Conservation (phyloP, 306 rosid species). For the Cicer yamashitae region DNA sequence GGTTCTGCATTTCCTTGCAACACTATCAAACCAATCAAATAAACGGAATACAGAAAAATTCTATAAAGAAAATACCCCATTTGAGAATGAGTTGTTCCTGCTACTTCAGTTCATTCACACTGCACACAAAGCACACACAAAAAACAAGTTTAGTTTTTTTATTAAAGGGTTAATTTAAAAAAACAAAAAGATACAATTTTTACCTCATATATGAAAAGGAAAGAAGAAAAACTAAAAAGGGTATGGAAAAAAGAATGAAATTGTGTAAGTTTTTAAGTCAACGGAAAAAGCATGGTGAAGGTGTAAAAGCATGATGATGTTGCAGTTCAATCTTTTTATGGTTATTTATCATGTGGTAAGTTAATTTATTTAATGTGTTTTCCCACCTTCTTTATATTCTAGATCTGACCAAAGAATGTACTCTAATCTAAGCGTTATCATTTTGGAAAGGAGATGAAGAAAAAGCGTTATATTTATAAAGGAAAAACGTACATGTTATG, state of each 20-base stretch:
- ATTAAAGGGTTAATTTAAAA: slow-evolving; percentile 4
- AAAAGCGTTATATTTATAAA: neutral
- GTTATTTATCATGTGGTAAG: slow-evolving; percentile 7
- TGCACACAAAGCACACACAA: slow-evolving; percentile 42
- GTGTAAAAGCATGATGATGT: slow-evolving; percentile 8
- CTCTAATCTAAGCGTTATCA: neutral
- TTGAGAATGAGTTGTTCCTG: slow-evolving; percentile 26
- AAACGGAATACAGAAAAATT: slow-evolving; percentile 51
- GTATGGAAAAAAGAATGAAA: slow-evolving; percentile 42
- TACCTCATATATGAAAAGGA: slow-evolving; percentile 30
- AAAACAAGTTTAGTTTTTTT: slow-evolving; percentile 1
- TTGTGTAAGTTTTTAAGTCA: slow-evolving; percentile 1
- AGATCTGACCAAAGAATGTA: slow-evolving; percentile 26
- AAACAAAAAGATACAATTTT: neutral
- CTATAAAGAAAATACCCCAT: slow-evolving; percentile 34
- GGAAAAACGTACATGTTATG: neutral
- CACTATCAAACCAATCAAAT: slow-evolving; percentile 51
- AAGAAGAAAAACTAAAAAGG: neutral
- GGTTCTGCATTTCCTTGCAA: slow-evolving; percentile 64
- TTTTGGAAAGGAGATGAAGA: neutral
- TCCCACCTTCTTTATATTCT: neutral
- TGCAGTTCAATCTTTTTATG: neutral
- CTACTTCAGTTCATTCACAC: slow-evolving; percentile 37
- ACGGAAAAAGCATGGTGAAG: neutral
- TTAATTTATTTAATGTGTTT: neutral